Evolutionary conservation across 495 filamentous ascomycete species (phyloP).

Genomic region (Penicillium crystallinum): DNA sequence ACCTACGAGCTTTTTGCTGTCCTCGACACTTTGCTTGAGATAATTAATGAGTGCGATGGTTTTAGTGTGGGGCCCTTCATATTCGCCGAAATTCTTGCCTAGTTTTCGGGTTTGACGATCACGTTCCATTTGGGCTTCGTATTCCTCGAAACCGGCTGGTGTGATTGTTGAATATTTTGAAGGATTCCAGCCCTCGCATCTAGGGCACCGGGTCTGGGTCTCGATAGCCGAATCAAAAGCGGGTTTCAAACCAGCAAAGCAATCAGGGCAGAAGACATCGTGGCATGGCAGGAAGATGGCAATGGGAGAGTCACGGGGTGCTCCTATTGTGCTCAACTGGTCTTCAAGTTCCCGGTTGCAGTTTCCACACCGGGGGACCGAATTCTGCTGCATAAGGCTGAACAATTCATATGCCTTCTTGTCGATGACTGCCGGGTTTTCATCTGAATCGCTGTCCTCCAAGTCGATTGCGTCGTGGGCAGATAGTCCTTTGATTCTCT

Average conservation of each 20-base stretch:
- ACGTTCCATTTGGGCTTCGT: constrained; percentile 41
- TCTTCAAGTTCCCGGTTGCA: constrained; percentile 61
- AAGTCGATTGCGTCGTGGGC: constrained; percentile 80
- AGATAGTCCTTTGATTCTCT: constrained; percentile 70
- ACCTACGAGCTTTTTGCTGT: constrained; percentile 51
- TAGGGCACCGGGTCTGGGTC: constrained; percentile 49
- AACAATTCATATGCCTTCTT: constrained; percentile 78
- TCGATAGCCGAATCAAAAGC: constrained; percentile 19
- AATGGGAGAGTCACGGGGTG: constrained; percentile 58
- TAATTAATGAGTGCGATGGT: constrained; percentile 70
- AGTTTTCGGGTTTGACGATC: constrained; percentile 41
- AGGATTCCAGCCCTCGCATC: constrained; percentile 58
- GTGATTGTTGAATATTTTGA: constrained; percentile 61
- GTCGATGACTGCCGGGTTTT: constrained; percentile 49
- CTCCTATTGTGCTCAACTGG: constrained; percentile 37
- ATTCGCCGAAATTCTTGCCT: constrained; percentile 58
- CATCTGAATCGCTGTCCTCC: constrained; percentile 63
- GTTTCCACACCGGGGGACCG: constrained; percentile 60
- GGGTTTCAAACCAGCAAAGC: constrained; percentile 47
- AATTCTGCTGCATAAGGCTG: constrained; percentile 71
- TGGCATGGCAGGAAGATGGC: constrained; percentile 77
- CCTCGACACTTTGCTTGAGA: constrained; percentile 53
- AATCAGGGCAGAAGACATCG: constrained; percentile 72
- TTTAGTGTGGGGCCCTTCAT: constrained; percentile 86
- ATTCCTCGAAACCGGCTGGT: constrained; percentile 54